These are phyloP conservation scores for Mediolabrus comicus DNA, from an alignment of 108 stramenopile genomes.

Conservation along the genomic window DNA sequence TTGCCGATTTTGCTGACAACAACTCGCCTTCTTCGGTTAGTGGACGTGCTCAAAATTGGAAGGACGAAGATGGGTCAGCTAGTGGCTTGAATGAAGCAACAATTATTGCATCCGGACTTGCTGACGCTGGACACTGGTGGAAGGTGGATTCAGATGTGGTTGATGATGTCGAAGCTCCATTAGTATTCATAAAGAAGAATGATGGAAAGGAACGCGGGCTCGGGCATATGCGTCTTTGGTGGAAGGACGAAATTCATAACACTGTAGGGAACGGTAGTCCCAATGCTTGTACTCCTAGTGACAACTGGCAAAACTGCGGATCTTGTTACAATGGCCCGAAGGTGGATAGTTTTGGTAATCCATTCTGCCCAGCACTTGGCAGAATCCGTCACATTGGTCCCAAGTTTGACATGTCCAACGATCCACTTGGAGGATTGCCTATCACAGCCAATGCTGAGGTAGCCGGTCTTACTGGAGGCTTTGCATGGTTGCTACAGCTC, in stretches of 20 bases:
- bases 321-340: conserved; percentile 17
- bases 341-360: not conserved
- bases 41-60: conserved; percentile 39
- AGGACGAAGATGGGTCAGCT: conserved; percentile 36
- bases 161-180: conserved; percentile 29
- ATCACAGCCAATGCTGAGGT: conserved; percentile 42
- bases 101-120: conserved; percentile 28
- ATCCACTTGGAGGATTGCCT: conserved; percentile 13
- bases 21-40: conserved; percentile 10
- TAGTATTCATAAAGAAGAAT: conserved; percentile 23
- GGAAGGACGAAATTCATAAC: conserved; percentile 26
- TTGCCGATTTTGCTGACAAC: conserved; percentile 4
- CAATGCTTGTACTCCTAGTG: not conserved
- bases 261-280: conserved; percentile 2
- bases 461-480: conserved; percentile 33
- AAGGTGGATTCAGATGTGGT: conserved; percentile 24
- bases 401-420: conserved; percentile 11
- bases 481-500: conserved; percentile 36
- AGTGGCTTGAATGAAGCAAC: conserved; percentile 19
- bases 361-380: conserved; percentile 12
- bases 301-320: not conserved
- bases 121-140: conserved; percentile 39
- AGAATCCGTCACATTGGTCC: conserved; percentile 29
- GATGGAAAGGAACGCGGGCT: conserved; percentile 26
- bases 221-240: conserved; percentile 28